A percentile compares a stretch with the other conserved stretches of the same genome.
Evolutionary conservation across 208 protist genomes (phyloP).

Genomic region (Acanthamoeba royreba): DNA sequence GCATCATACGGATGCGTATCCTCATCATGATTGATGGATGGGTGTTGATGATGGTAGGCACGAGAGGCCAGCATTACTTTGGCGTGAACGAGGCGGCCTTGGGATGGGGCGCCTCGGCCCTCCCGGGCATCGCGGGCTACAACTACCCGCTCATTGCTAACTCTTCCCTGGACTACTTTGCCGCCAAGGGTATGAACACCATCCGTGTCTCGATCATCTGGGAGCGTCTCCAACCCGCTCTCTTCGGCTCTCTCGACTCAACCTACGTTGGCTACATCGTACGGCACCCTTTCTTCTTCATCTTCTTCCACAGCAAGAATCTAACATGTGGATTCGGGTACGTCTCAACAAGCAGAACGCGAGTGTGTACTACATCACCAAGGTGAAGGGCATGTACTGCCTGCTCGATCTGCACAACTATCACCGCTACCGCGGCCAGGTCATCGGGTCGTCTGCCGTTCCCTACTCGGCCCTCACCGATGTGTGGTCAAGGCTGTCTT

Average conservation of each 20-base stretch:
- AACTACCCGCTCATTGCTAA: background rate
- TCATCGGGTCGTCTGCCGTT: background rate
- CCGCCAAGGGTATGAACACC: background rate
- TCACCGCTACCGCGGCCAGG: background rate
- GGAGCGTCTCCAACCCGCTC: background rate
- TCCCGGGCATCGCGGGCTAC: background rate
- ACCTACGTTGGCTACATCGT: background rate
- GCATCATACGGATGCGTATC: too few relatives aligned
- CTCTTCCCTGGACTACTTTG: background rate
- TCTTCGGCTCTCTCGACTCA: background rate
- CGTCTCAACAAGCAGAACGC: too few relatives aligned
- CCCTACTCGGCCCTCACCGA: background rate
- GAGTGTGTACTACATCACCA: background rate
- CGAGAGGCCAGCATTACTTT: background rate
- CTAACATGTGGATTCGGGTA: too few relatives aligned
- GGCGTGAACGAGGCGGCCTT: background rate
- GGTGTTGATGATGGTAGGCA: too few relatives aligned
- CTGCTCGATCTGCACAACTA: background rate
- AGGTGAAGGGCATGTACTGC: background rate
- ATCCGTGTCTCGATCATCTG: background rate
- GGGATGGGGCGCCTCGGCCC: background rate
- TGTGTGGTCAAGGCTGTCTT: background rate
- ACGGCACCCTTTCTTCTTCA: background rate
- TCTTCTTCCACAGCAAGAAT: too few relatives aligned
- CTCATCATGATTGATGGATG: too few relatives aligned